Base-by-base conservation (phyloP, 495 filamentous ascomycete genomes). In the Hyaloscypha finlandica region DNA sequence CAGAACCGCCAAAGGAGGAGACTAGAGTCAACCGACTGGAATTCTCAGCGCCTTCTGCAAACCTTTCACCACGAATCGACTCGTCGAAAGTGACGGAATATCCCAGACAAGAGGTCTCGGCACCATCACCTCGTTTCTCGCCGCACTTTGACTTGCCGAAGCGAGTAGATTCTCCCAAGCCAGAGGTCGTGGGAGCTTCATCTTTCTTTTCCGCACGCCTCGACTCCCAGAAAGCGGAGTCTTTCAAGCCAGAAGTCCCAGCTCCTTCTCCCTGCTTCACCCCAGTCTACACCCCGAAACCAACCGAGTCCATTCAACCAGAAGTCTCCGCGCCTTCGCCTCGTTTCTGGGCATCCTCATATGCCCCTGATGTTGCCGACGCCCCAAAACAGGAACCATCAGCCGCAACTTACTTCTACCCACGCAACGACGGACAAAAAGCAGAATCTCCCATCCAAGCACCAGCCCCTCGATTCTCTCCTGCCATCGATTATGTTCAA, bases 1-100 rank as follows among this genome's bases (percentile, higher is more conserved):
- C 33, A 59, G 57, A 11, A 1, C n/a, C 29, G n/a, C 57, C 57
- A n/a, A 59, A 20, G 25, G 57, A 59, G 30, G 57, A 45, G 45
- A 33, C 29, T 12, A 37, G 12, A 19, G 42, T 19, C 16, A 12
- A 14, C 9, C 42, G 11, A 48, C 42, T 11, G 16, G 11, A 48
- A 19, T 39, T 12, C 20, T 22, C 59, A 45, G 20, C 20, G 37
- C 16, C 42, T 16, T 48, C 42, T 4, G 4, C 42, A 19, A 6
- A 48, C 4, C 16, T 48, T 3, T 16, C 42, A 48, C 16, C 42
- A 48, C 42, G 16, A 48, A 16, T 48, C 42, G 11, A 48, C 16
- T 14, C 42, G 2, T 48, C 42, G 42, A 48, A 19, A 4, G 14
- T 19, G 16, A 12, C 42, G 42, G 42, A 48, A 19, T 48, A 48